phyloP scores from a whole-genome alignment of 1,284 basidiomycete species.

The Heliocybe sulcata region DNA sequence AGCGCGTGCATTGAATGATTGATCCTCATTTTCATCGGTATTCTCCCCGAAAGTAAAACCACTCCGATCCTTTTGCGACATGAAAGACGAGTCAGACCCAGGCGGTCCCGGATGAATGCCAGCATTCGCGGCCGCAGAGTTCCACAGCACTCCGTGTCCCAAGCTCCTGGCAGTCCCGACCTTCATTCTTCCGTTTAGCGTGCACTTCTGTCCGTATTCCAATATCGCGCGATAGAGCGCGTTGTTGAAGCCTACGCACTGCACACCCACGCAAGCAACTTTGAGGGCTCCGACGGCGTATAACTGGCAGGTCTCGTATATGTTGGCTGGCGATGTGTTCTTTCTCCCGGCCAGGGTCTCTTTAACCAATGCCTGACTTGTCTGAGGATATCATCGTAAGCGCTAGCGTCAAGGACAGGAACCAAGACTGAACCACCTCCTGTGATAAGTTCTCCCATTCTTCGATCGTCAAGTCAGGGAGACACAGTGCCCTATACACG shows the following conservation, averaged over 20 bases:
- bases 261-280: slow-evolving; percentile 62
- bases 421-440: slow-evolving; percentile 36
- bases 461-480: slow-evolving; percentile 54
- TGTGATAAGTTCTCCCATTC: slow-evolving; percentile 61
- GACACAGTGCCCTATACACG: slow-evolving; percentile 55
- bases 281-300: slow-evolving; percentile 65
- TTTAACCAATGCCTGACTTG: slow-evolving; percentile 54
- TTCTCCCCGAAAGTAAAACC: background rate
- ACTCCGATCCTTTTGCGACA: background rate
- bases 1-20: too few relatives aligned
- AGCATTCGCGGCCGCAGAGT: background rate
- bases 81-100: background rate
- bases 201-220: slow-evolving; percentile 32
- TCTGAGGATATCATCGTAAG: slow-evolving; percentile 28
- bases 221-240: slow-evolving; percentile 52
- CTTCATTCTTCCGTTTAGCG: background rate
- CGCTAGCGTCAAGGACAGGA: slow-evolving; percentile 1
- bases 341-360: slow-evolving; percentile 64
- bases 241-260: slow-evolving; percentile 66
- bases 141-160: background rate
- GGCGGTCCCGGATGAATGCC: background rate
- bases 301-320: slow-evolving; percentile 64
- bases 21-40: background rate
- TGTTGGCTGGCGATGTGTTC: slow-evolving; percentile 67
- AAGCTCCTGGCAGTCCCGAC: background rate